A percentile compares a stretch with the other conserved stretches of the same genome.
phyloP scores from a whole-genome alignment of 108 stramenopile genomes.

The Aurantiochytrium sp. region DNA sequence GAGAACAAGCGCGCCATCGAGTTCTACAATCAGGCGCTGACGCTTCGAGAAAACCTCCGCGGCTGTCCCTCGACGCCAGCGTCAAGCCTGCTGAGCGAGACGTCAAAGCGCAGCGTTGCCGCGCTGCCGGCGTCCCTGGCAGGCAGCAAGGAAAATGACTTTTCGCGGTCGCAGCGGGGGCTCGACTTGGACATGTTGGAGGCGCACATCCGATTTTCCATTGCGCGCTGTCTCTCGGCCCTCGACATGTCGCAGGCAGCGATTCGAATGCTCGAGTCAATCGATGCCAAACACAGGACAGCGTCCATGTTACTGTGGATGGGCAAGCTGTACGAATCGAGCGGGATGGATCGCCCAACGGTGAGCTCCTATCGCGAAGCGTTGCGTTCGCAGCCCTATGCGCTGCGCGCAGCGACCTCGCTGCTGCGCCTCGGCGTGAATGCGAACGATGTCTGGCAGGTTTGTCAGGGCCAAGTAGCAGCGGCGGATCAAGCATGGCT shows the following conservation, averaged over 20 bases:
- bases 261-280: background rate
- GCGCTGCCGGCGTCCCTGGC: background rate
- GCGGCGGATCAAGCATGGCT: background rate
- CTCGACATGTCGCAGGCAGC: background rate
- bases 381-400: background rate
- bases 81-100: background rate
- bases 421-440: background rate
- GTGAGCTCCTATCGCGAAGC: background rate
- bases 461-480: background rate
- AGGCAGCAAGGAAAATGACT: background rate
- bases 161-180: too few relatives aligned
- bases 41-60: background rate
- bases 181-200: background rate
- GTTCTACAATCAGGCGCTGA: background rate
- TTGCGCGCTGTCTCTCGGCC: background rate
- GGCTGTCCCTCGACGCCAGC: background rate
- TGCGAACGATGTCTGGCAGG: background rate
- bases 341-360: background rate
- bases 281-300: background rate
- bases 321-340: background rate
- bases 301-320: background rate
- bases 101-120: background rate
- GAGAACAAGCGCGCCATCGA: background rate
- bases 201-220: background rate
- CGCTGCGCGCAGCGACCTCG: background rate